These are phyloP conservation scores for Mycena floridula DNA, from an alignment of 768 basidiomycete genomes.

Conservation along the genomic window DNA sequence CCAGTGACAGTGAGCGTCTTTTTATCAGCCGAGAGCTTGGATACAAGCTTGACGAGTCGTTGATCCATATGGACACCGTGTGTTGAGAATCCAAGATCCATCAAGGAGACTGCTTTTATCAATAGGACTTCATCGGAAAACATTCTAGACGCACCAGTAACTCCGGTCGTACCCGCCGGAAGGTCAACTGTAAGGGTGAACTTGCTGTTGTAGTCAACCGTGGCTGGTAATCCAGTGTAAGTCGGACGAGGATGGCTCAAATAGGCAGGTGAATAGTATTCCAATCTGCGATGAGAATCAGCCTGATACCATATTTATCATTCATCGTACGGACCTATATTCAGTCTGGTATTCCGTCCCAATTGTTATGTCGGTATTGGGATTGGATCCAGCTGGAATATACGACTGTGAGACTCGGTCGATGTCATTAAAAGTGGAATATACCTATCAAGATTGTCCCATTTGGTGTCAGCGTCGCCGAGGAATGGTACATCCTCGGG, in stretches of 20 bases:
- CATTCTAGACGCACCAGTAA: slow-evolving; percentile 24
- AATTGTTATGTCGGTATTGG: slow-evolving; percentile 70
- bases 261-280: slow-evolving; percentile 83
- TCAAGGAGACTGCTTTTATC: slow-evolving; percentile 48
- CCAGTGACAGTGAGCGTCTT: slow-evolving; percentile 50
- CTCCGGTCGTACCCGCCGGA: slow-evolving; percentile 41
- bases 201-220: slow-evolving; percentile 36
- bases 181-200: slow-evolving; percentile 29
- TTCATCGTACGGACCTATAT: slow-evolving; percentile 76
- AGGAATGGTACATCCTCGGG: slow-evolving; percentile 78
- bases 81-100: slow-evolving; percentile 79
- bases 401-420: too few species aligned
- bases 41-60: slow-evolving; percentile 62
- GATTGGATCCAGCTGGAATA: slow-evolving; percentile 83
- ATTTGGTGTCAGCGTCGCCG: slow-evolving; percentile 68
- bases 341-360: slow-evolving; percentile 73
- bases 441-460: slow-evolving; percentile 76
- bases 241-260: slow-evolving; percentile 39
- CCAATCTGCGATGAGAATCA: too few species aligned
- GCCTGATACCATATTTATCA: slow-evolving; percentile 52
- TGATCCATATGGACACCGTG: slow-evolving; percentile 73
- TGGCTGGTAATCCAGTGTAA: slow-evolving; percentile 38
- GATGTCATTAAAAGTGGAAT: too few species aligned
- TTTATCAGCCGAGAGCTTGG: slow-evolving; percentile 29
- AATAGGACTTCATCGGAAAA: slow-evolving; percentile 1